phyloP scores from a whole-genome alignment of 805 yeast genomes.

The Citeromyces matritensis region DNA sequence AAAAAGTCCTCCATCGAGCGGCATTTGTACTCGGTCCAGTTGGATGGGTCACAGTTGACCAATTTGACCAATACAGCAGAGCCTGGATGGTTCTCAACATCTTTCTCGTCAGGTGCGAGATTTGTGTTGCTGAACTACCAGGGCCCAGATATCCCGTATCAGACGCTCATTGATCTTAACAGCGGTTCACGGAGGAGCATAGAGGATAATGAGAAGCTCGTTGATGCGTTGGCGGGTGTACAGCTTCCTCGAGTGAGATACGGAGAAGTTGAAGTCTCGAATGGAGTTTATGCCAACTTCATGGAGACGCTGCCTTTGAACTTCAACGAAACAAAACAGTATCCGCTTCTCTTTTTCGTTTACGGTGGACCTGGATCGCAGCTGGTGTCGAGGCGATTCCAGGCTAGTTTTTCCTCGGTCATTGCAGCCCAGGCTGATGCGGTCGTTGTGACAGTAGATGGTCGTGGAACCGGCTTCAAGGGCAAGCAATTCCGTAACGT shows the following conservation, averaged over 20 bases:
- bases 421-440: slow-evolving; percentile 68
- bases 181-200: slow-evolving; percentile 20
- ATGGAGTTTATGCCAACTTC: slow-evolving; percentile 36
- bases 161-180: slow-evolving; percentile 47
- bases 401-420: slow-evolving; percentile 53
- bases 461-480: slow-evolving; percentile 90
- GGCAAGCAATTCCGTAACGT: slow-evolving; percentile 64
- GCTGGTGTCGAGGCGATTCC: slow-evolving; percentile 47
- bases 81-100: slow-evolving; percentile 54
- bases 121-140: slow-evolving; percentile 53
- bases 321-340: slow-evolving; percentile 46
- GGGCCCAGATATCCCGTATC: slow-evolving; percentile 77
- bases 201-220: slow-evolving; percentile 30
- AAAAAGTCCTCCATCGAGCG: slow-evolving; percentile 69
- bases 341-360: slow-evolving; percentile 80
- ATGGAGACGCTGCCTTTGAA: slow-evolving; percentile 66
- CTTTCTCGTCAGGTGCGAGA: slow-evolving; percentile 71
- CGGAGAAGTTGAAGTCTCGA: slow-evolving; percentile 32
- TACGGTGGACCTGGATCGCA: slow-evolving; percentile 97
- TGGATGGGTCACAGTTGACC: slow-evolving; percentile 25
- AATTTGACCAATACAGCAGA: slow-evolving; percentile 32
- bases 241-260: slow-evolving; percentile 41
- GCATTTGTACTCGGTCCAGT: slow-evolving; percentile 59
- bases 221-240: slow-evolving; percentile 21
- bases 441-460: slow-evolving; percentile 89